Base-by-base conservation (phyloP, 148 eudicot species). In the Persicaria tinctoria region DNA sequence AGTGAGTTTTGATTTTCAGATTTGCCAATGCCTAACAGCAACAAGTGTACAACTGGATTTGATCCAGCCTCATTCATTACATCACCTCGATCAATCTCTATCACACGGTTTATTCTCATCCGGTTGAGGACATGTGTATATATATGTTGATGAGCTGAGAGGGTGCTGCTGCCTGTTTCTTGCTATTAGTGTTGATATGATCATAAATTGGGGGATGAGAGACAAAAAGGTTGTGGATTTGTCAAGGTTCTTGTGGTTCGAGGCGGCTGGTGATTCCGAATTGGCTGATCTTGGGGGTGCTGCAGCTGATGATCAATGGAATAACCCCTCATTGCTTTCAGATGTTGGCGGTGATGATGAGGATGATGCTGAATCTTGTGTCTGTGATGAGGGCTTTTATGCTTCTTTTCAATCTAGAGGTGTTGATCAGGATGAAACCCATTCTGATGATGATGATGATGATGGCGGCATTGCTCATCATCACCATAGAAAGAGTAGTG, bases 331-430 rank as follows among this genome's bases (percentile, higher is more conserved):
- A 32, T 32, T 32, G 27, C 27, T 23, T 0, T 23, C 62, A 27
- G 63, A 16, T 6, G 63, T 17, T 23, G 63, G 27, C 18, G 38
- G 38, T 32, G 38, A 32, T 32, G 27, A 57, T 56, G 59, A 54
- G 4, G 63, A 57, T 18, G 63, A 57, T 57, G 63, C 63, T 57
- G 32, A 57, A 57, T 57, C 63, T 57, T 57, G 63, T 57, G 20
- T 23, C 10, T 17, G 63, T 18, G 32, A 57, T 18, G 63, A 17
- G 63, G 63, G 63, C 18, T 57, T 23, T 17, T 17, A 57, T 57
- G 32, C 27, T 18, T 11, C 59, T 0, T 14, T 16, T 14, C 23
- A 57, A 57, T 60, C 66, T 8, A 8, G 66, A 23, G 66, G 27
- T 8, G 41, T 13, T 4, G 59, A 60, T 8, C 12, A 60, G 44